Conservation (phyloP, 108 stramenopile species). For the Phaeodactylum tricornutum region DNA sequence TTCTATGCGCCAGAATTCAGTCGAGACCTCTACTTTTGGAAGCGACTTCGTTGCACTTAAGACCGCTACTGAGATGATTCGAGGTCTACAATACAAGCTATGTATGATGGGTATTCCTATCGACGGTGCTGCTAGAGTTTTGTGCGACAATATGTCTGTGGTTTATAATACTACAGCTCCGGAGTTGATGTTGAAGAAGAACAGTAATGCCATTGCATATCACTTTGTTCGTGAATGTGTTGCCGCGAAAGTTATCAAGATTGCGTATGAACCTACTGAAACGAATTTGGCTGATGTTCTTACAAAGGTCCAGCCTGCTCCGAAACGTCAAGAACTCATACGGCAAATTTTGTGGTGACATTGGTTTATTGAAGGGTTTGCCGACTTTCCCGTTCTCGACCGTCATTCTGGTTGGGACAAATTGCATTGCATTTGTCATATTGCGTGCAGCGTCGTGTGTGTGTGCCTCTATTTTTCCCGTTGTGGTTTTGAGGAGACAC, state of each 20-base stretch:
- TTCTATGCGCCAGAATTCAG: slow-evolving; percentile 40
- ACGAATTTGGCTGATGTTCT: slow-evolving; percentile 29
- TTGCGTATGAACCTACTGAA: slow-evolving; percentile 7
- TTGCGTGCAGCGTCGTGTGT: too few relatives aligned
- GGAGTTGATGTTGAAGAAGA: slow-evolving; percentile 28
- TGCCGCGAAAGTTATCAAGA: slow-evolving; percentile 16
- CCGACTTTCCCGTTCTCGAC: too few relatives aligned
- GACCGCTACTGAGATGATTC: slow-evolving; percentile 2
- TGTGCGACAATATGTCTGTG: slow-evolving; percentile 26
- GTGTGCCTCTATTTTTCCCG: too few relatives aligned
- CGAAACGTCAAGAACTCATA: neutral
- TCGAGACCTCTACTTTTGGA: slow-evolving; percentile 38
- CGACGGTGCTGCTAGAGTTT: slow-evolving; percentile 11
- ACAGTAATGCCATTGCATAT: slow-evolving; percentile 12
- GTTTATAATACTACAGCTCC: slow-evolving; percentile 20
- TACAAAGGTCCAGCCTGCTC: slow-evolving; percentile 13
- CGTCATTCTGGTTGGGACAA: too few relatives aligned
- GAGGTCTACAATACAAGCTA: slow-evolving; percentile 27
- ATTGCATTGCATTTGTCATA: too few relatives aligned
- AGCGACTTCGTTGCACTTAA: slow-evolving; percentile 9
- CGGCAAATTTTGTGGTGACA: neutral
- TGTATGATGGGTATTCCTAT: slow-evolving; percentile 37
- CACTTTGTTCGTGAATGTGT: slow-evolving; percentile 28
- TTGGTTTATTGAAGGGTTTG: too few relatives aligned
- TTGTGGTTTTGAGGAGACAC: too few relatives aligned